A percentile compares a stretch with the other conserved stretches of the same genome.
These are phyloP conservation scores for Malbranchea zuffiana DNA, from an alignment of 2,329 filamentous ascomycete species.

Conservation along the genomic window DNA sequence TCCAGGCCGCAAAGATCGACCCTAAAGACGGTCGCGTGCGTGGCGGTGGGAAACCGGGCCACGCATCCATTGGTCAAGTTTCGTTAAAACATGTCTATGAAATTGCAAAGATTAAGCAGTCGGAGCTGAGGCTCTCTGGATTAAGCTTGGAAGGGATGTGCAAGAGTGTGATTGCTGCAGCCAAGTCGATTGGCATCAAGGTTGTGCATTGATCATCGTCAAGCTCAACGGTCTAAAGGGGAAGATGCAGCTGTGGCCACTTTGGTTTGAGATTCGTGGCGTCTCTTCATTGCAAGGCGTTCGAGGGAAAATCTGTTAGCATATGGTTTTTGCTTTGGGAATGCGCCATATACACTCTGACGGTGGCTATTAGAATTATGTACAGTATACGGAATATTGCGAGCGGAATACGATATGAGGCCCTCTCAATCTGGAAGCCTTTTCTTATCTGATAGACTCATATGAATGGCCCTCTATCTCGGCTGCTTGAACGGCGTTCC, in stretches of 20 bases:
- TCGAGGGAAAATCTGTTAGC: constrained; percentile 3
- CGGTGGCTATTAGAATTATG: no score
- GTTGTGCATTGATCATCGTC: constrained; percentile 49
- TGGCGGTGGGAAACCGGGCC: constrained; percentile 63
- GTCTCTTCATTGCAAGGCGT: constrained; percentile 10
- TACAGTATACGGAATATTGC: no score
- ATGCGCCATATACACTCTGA: no score
- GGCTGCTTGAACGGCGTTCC: no score
- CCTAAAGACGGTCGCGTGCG: constrained; percentile 60
- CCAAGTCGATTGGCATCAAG: constrained; percentile 62
- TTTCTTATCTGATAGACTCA: no score
- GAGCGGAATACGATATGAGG: no score
- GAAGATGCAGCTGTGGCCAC: background rate
- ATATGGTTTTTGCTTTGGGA: no score
- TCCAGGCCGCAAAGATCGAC: constrained; percentile 69
- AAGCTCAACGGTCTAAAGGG: background rate
- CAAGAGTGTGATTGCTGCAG: constrained; percentile 62
- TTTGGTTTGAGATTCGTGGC: background rate
- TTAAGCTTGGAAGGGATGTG: constrained; percentile 60
- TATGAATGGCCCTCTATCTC: no score
- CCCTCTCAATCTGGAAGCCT: no score
- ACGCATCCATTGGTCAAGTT: constrained; percentile 70
- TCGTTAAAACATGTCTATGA: constrained; percentile 95
- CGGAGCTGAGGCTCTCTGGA: constrained; percentile 62
- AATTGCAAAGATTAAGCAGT: constrained; percentile 92